A percentile compares a stretch with the other conserved stretches of the same genome.
Conservation (phyloP, 2,329 filamentous ascomycete genomes). For the Exophiala dermatitidis region DNA sequence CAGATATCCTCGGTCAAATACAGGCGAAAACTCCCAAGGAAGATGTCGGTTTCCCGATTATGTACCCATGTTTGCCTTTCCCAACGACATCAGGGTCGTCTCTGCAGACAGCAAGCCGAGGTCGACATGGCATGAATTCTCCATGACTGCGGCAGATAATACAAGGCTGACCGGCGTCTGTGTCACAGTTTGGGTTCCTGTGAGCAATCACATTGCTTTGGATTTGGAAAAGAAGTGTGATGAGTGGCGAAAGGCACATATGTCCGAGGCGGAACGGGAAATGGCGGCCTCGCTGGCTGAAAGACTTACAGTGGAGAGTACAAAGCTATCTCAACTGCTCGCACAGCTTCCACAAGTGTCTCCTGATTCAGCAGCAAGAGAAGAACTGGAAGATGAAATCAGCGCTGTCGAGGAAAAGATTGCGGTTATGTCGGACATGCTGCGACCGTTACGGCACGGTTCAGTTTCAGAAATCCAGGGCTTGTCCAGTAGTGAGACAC, state of each 20-base stretch:
- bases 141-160: slow-evolving; percentile 91
- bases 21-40: slow-evolving; percentile 69
- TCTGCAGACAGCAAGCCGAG: slow-evolving; percentile 88
- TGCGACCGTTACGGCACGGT: slow-evolving; percentile 84
- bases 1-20: slow-evolving; percentile 78
- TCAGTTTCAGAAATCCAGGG: slow-evolving; percentile 97
- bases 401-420: slow-evolving; percentile 97
- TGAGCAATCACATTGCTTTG: slow-evolving; percentile 73
- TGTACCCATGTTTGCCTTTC: slow-evolving; percentile 98
- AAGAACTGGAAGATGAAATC: slow-evolving; percentile 86
- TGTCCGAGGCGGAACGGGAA: slow-evolving; percentile 96
- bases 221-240: slow-evolving; percentile 69
- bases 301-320: slow-evolving; percentile 76
- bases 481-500: slow-evolving; percentile 87
- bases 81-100: slow-evolving; percentile 94
- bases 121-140: slow-evolving; percentile 98
- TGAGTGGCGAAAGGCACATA: slow-evolving; percentile 81
- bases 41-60: slow-evolving; percentile 91
- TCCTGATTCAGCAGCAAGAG: slow-evolving; percentile 73
- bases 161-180: slow-evolving; percentile 88
- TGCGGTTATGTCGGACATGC: slow-evolving; percentile 87
- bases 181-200: slow-evolving; percentile 83
- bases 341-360: slow-evolving; percentile 71
- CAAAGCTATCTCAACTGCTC: slow-evolving; percentile 80
- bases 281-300: slow-evolving; percentile 86